Percentiles rank a stretch among this genome's conserved stretches.
Evolutionary conservation across 345 rosid species (phyloP).

Genomic region (Psidium guajava): DNA sequence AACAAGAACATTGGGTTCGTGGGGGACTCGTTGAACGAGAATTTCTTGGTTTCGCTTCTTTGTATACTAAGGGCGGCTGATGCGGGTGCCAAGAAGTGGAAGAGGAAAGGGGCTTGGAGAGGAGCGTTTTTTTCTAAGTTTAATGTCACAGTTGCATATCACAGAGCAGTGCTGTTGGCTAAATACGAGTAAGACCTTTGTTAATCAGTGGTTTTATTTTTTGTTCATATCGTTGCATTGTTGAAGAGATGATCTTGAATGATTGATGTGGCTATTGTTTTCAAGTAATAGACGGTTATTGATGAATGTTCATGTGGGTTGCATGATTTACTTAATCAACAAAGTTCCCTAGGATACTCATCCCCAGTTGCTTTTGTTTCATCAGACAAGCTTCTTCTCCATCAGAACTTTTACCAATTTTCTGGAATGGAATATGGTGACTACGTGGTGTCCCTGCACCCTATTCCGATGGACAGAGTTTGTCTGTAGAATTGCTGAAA

Average conservation of each 20-base stretch:
- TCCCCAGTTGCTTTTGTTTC: background rate
- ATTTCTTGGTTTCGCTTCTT: slow-evolving; percentile 65
- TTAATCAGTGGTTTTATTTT: background rate
- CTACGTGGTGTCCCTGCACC: background rate
- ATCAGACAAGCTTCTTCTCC: background rate
- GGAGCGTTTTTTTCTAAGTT: slow-evolving; percentile 81
- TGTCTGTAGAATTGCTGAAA: background rate
- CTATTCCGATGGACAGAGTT: background rate
- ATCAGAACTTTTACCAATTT: background rate
- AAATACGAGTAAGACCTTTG: slow-evolving; percentile 42
- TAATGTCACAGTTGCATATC: slow-evolving; percentile 87
- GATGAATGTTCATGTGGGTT: background rate
- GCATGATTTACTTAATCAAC: background rate
- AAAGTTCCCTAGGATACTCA: background rate
- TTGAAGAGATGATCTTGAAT: background rate
- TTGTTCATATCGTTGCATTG: background rate
- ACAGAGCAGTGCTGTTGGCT: slow-evolving; percentile 81
- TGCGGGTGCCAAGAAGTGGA: slow-evolving; percentile 51
- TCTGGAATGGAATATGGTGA: background rate
- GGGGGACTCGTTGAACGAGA: slow-evolving; percentile 91
- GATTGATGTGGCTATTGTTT: background rate
- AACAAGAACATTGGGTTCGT: slow-evolving; percentile 70
- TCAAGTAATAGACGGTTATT: background rate
- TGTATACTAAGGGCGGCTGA: slow-evolving; percentile 77
- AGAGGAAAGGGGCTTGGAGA: slow-evolving; percentile 91